Evolutionary conservation across 495 filamentous ascomycete species (phyloP).

Genomic region (Penicillium simplicissimum): DNA sequence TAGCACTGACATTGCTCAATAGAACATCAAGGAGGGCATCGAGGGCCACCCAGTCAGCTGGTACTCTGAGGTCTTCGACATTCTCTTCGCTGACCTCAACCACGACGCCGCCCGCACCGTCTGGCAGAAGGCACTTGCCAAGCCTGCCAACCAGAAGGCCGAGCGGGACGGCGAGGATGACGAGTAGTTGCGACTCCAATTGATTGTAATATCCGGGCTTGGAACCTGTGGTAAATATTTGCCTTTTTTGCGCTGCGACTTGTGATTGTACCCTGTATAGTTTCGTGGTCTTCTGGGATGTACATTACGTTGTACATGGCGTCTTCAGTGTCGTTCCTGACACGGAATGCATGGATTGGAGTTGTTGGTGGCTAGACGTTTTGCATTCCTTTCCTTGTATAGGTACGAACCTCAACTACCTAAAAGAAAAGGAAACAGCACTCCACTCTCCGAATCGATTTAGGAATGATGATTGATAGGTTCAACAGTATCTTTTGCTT

Average conservation of each 20-base stretch:
- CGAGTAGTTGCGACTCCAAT: constrained; percentile 23
- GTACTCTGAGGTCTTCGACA: constrained; percentile 91
- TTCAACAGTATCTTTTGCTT: background rate
- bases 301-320: constrained; percentile 20
- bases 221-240: constrained; percentile 21
- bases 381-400: constrained; percentile 8
- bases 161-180: constrained; percentile 40
- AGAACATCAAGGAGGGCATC: constrained; percentile 98
- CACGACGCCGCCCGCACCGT: constrained; percentile 64
- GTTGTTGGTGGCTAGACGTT: constrained; percentile 13
- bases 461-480: background rate
- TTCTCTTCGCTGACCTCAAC: constrained; percentile 86
- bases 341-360: constrained; percentile 21
- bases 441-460: constrained; percentile 11
- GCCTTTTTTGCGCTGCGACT: constrained; percentile 14
- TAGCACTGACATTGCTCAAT: constrained; percentile 21
- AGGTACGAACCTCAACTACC: background rate
- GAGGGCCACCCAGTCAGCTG: constrained; percentile 86
- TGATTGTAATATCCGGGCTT: constrained; percentile 3
- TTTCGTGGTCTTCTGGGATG: constrained; percentile 16
- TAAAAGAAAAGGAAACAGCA: constrained; percentile 4
- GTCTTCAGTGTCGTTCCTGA: constrained; percentile 17
- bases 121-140: constrained; percentile 72
- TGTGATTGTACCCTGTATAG: constrained; percentile 28
- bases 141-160: constrained; percentile 50